These are phyloP conservation scores for Dichomitus squalens DNA, from an alignment of 1,284 basidiomycete species.

Conservation along the genomic window DNA sequence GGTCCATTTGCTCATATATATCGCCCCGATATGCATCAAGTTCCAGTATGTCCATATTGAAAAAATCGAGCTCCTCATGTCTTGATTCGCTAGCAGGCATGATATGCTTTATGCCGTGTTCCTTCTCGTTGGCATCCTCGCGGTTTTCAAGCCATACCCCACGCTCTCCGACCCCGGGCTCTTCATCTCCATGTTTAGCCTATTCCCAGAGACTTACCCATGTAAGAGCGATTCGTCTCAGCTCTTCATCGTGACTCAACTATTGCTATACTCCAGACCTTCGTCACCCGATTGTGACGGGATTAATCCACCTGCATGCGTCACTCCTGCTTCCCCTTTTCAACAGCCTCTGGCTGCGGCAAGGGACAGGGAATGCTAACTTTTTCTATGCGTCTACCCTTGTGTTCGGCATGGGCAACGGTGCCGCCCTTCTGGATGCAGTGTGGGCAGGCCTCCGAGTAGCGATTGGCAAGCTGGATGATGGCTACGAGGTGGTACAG, in stretches of 20 bases:
- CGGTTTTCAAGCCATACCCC: slow-evolving; percentile 92
- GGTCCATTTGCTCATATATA: slow-evolving; percentile 86
- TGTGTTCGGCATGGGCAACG: slow-evolving; percentile 89
- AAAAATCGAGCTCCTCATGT: background rate
- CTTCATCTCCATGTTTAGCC: slow-evolving; percentile 77
- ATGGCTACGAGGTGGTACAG: slow-evolving; percentile 58
- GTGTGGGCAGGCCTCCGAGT: slow-evolving; percentile 78
- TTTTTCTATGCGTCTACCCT: slow-evolving; percentile 97
- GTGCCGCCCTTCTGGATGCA: slow-evolving; percentile 80
- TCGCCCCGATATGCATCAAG: slow-evolving; percentile 85
- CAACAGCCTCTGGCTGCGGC: slow-evolving; percentile 88
- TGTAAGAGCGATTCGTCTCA: slow-evolving; percentile 54
- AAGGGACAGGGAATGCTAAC: slow-evolving; percentile 96
- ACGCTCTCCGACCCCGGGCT: slow-evolving; percentile 88
- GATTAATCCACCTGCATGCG: slow-evolving; percentile 84
- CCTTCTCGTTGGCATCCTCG: slow-evolving; percentile 76
- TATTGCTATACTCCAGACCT: slow-evolving; percentile 61
- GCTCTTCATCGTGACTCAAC: background rate
- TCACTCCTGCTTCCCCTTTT: slow-evolving; percentile 89
- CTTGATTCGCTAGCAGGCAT: slow-evolving; percentile 49
- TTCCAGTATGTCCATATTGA: slow-evolving; percentile 62
- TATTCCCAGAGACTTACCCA: slow-evolving; percentile 85
- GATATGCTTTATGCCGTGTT: slow-evolving; percentile 86
- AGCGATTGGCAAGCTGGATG: slow-evolving; percentile 59
- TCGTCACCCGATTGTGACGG: slow-evolving; percentile 85